Conservation (phyloP, 2,329 filamentous ascomycete genomes). For the Hypoxylon sp. region DNA sequence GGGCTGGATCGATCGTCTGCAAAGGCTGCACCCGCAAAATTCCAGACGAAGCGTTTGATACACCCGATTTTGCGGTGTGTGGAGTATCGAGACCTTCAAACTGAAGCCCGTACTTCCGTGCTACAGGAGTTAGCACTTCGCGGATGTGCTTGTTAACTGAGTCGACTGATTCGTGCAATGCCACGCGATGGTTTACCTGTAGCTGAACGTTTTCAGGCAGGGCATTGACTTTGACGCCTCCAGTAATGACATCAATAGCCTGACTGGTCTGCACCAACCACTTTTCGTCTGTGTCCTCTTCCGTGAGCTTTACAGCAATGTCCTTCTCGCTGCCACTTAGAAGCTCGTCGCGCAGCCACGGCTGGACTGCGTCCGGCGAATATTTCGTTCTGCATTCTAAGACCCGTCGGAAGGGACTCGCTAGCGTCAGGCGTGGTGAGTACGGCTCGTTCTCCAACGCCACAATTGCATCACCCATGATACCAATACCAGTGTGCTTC, state of each 20-base stretch:
- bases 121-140: constrained; percentile 57
- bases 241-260: constrained; percentile 61
- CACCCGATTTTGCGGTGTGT: constrained; percentile 28
- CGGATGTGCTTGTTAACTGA: constrained; percentile 57
- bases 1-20: constrained; percentile 45
- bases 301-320: constrained; percentile 52
- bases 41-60: constrained; percentile 5
- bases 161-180: constrained; percentile 61
- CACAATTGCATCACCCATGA: constrained; percentile 38
- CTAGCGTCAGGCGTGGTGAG: constrained; percentile 25
- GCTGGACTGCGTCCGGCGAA: constrained; percentile 59
- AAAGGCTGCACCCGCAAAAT: constrained; percentile 10
- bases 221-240: constrained; percentile 64
- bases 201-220: constrained; percentile 61
- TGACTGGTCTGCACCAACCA: constrained; percentile 64
- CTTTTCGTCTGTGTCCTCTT: constrained; percentile 52
- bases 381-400: constrained; percentile 66
- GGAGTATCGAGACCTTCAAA: constrained; percentile 53
- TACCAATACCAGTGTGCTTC: constrained; percentile 43
- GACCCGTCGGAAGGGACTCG: constrained; percentile 59
- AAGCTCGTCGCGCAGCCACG: constrained; percentile 52
- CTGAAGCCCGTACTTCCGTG: constrained; percentile 58
- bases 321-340: constrained; percentile 41
- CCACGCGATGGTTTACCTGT: constrained; percentile 63
- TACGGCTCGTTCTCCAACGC: constrained; percentile 33